Base-by-base conservation (phyloP, 495 filamentous ascomycete species). In the Aspergillus carlsbadensis region DNA sequence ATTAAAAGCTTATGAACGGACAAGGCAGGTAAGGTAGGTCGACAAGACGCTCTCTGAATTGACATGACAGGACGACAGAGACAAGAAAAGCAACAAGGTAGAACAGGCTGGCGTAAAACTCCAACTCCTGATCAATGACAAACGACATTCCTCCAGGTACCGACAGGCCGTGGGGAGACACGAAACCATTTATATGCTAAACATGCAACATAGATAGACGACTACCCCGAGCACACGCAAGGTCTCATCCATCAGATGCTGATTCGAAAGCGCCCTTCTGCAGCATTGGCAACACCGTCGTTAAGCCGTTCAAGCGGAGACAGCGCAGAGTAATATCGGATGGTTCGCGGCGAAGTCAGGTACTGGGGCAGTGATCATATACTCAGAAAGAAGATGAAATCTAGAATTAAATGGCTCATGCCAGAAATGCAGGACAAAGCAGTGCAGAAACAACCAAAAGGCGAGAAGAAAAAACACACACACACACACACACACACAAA, bases 341-440 rank as follows among this genome's bases (percentile, higher is more conserved):
- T 39, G 49, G 54, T 20, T 29, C 34, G 47, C 34, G 40, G 54
- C 44, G 36, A 36, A 34, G 40, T 42, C n/a, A 41, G 45, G 36
- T 31, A 49, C 46, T 42, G 21, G 31, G 41, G 57, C 34, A 59
- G 46, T 59, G 58, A 57, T 62, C 64, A 64, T 64, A 60, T 61
- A 60, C 60, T 57, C 58, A 61, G 62, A 60, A 56, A 62, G 52
- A 60, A 47, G 53, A 58, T 52, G 61, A 60, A 59, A 56, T 64
- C 67, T 71, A 65, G 57, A 69, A 76, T 76, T 74, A 76, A 69
- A 67, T 64, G 65, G 61, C 59, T 63, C 61, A 69, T 57, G 70
- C 61, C 72, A 63, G 59, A 60, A 58, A 68, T 69, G 53, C 55
- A 44, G 48, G 37, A 56, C 47, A 50, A 50, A 37, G 47, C 33